Percentiles rank a stretch among this genome's conserved stretches.
phyloP scores from a whole-genome alignment of 1,139 yeast species.

The Kodamaea ohmeri region DNA sequence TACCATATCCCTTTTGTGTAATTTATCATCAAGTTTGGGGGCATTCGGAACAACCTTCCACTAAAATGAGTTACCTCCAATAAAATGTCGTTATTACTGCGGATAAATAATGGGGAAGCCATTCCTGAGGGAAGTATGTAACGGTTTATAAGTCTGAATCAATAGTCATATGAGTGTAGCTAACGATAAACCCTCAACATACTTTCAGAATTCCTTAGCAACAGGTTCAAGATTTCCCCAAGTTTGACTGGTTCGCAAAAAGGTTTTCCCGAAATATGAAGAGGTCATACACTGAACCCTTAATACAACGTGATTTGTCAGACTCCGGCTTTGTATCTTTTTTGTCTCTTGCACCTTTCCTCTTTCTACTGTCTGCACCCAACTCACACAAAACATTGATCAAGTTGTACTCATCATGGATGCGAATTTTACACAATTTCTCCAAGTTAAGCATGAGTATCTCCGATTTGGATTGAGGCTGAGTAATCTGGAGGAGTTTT shows the following conservation, averaged over 20 bases:
- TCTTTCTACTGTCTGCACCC: background rate
- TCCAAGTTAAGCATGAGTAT: slow-evolving; percentile 10
- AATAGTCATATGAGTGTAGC: too few species aligned
- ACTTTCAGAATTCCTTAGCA: too few species aligned
- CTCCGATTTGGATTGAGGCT: slow-evolving; percentile 5
- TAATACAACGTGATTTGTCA: background rate
- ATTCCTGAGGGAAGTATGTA: too few species aligned
- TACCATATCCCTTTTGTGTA: too few species aligned
- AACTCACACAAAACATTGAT: slow-evolving; percentile 13
- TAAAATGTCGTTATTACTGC: too few species aligned
- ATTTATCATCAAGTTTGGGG: background rate
- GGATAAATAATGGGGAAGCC: background rate
- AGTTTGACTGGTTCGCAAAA: background rate
- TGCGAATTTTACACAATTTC: slow-evolving; percentile 13
- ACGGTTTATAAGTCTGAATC: too few species aligned
- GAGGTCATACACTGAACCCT: background rate
- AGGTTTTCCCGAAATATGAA: background rate
- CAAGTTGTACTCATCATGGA: slow-evolving; percentile 13
- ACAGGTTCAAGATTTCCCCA: too few species aligned
- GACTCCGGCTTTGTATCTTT: background rate
- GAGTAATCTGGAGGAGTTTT: slow-evolving; percentile 1
- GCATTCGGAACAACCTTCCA: slow-evolving; percentile 2
- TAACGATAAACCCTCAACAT: too few species aligned
- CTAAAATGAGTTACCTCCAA: too few species aligned
- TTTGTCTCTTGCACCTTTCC: background rate